Conservation (phyloP, 257 asterid genomes). For the Hygrophila difformis region DNA sequence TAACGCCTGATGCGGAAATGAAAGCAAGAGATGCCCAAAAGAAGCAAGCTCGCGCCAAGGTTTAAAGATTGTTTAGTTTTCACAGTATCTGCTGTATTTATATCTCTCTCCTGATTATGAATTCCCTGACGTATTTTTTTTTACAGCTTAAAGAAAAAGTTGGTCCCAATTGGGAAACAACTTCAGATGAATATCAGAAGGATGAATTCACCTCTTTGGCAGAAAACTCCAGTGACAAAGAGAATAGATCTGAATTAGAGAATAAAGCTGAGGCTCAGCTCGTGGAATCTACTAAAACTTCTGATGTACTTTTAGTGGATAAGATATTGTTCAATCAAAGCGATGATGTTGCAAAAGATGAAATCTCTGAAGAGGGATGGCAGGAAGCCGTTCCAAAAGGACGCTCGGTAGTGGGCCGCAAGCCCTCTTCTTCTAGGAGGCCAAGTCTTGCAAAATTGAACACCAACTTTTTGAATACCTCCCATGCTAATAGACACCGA, state of each 20-base stretch:
- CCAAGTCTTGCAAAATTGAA: slow-evolving; percentile 69
- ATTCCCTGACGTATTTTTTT: slow-evolving; percentile 19
- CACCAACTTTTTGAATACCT: slow-evolving; percentile 52
- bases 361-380: slow-evolving; percentile 75
- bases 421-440: slow-evolving; percentile 53
- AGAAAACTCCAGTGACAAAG: slow-evolving; percentile 59
- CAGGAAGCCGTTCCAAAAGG: slow-evolving; percentile 87
- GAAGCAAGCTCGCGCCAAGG: slow-evolving; percentile 87
- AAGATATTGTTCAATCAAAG: slow-evolving; percentile 29
- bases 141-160: slow-evolving; percentile 59
- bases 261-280: slow-evolving; percentile 33
- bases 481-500: slow-evolving; percentile 42
- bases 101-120: slow-evolving; percentile 1
- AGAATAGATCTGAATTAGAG: slow-evolving; percentile 38
- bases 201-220: slow-evolving; percentile 32
- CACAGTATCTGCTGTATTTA: neutral
- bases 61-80: slow-evolving; percentile 13
- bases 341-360: slow-evolving; percentile 37
- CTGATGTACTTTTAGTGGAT: slow-evolving; percentile 21
- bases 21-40: slow-evolving; percentile 82
- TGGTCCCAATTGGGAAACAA: slow-evolving; percentile 45
- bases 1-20: slow-evolving; percentile 80
- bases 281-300: slow-evolving; percentile 26
- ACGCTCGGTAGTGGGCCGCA: slow-evolving; percentile 47
- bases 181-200: slow-evolving; percentile 37